Evolutionary conservation across 164 flowering plant genomes (phyloP).

Genomic region (Vitis vinifera): DNA sequence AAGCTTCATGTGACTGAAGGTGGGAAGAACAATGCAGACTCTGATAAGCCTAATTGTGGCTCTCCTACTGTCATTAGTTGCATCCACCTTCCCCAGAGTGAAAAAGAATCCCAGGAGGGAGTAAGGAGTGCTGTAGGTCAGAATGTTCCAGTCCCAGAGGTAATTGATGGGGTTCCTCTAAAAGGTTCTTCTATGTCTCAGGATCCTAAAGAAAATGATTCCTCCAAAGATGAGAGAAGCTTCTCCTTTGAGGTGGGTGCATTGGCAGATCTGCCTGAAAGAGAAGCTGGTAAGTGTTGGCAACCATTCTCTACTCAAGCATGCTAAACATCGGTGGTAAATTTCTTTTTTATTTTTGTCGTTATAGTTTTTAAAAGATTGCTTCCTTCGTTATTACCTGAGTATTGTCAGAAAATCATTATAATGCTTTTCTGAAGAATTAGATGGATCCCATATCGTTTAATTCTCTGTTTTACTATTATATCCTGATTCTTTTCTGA

Average conservation of each 20-base stretch:
- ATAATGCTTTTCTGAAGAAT: no score
- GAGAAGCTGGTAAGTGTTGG: slow-evolving; percentile 33
- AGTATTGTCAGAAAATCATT: no score
- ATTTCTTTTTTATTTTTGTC: not conserved
- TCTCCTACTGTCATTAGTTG: slow-evolving; percentile 47
- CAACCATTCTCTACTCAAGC: slow-evolving; percentile 37
- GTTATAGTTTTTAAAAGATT: not conserved
- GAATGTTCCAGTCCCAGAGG: slow-evolving; percentile 21
- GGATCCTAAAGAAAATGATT: slow-evolving; percentile 29
- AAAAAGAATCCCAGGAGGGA: slow-evolving; percentile 25
- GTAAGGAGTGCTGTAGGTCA: slow-evolving; percentile 20
- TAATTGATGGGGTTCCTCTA: slow-evolving; percentile 9
- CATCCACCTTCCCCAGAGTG: slow-evolving; percentile 28
- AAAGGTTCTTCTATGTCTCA: slow-evolving; percentile 16
- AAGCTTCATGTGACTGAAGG: slow-evolving; percentile 13
- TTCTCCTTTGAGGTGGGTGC: slow-evolving; percentile 60
- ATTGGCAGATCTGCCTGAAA: slow-evolving; percentile 35
- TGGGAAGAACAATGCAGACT: slow-evolving; percentile 19
- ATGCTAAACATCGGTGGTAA: slow-evolving; percentile 37
- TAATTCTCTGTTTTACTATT: no score
- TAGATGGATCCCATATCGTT: no score
- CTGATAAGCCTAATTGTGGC: slow-evolving; percentile 36
- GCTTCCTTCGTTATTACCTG: no score
- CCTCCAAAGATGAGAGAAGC: slow-evolving; percentile 41
- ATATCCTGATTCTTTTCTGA: not conserved